Conservation (phyloP, 2,329 filamentous ascomycete genomes). For the Penicillium sp. region DNA sequence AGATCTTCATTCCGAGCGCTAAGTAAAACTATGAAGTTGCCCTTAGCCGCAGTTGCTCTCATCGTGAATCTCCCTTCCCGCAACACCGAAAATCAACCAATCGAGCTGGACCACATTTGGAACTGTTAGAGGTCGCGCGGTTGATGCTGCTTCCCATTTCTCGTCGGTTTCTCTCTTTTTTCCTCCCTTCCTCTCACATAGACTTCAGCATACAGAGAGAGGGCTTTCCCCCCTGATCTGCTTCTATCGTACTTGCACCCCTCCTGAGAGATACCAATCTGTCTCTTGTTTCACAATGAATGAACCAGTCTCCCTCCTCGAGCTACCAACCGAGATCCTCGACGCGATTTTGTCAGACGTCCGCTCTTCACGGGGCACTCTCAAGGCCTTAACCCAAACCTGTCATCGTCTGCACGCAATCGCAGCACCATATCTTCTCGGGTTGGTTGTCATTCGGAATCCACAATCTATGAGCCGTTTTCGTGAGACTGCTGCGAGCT, state of each 20-base stretch:
- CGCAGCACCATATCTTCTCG: background rate
- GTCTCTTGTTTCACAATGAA: background rate
- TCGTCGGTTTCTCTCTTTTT: too few species aligned
- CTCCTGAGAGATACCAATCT: background rate
- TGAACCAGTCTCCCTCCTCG: background rate
- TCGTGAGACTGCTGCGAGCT: background rate
- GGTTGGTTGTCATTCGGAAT: background rate
- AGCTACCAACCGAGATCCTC: background rate
- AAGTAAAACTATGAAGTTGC: background rate
- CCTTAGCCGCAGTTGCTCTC: background rate
- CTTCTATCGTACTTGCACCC: too few species aligned
- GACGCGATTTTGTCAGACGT: background rate
- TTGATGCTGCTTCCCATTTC: too few species aligned
- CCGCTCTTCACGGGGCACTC: background rate
- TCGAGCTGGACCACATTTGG: too few species aligned
- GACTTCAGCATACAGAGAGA: too few species aligned
- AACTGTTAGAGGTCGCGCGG: too few species aligned
- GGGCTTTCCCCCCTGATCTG: too few species aligned
- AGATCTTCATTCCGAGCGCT: background rate
- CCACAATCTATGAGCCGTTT: background rate
- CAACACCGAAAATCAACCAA: too few species aligned
- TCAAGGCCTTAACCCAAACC: background rate
- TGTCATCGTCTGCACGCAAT: background rate
- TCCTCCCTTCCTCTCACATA: too few species aligned
- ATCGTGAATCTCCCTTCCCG: background rate